phyloP scores from a whole-genome alignment of 352 stramenopile genomes.

The Pythium graminicola region DNA sequence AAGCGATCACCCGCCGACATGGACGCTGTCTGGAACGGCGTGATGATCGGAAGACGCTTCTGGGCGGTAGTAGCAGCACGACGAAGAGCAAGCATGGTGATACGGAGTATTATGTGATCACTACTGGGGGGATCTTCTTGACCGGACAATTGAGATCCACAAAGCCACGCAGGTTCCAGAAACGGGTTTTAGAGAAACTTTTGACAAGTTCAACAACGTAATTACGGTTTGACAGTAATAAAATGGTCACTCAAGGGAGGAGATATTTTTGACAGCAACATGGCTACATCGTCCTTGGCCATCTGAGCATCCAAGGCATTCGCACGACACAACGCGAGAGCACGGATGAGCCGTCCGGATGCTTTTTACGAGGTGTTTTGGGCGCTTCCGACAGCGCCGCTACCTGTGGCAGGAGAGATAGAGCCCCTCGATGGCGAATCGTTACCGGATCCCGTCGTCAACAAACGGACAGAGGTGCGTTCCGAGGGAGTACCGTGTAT shows the following conservation, averaged over 20 bases:
- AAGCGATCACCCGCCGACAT: conserved; percentile 39
- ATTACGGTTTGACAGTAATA: conserved; percentile 3
- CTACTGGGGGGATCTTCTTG: neutral
- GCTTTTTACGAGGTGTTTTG: conserved; percentile 37
- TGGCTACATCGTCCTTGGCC: conserved; percentile 25
- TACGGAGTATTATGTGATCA: too few relatives aligned
- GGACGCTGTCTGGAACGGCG: conserved; percentile 36
- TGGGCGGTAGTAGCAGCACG: conserved; percentile 39
- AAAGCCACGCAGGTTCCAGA: conserved; percentile 6
- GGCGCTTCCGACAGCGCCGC: conserved; percentile 25
- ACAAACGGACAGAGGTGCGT: conserved; percentile 9
- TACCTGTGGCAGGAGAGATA: conserved; percentile 15
- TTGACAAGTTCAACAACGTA: neutral
- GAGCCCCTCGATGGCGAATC: neutral
- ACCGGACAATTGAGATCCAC: conserved; percentile 5
- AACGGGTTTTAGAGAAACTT: conserved; percentile 1
- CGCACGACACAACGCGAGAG: neutral
- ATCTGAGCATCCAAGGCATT: too few relatives aligned
- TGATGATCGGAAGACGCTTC: conserved; percentile 44
- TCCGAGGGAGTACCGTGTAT: neutral
- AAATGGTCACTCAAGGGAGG: neutral
- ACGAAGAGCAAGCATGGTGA: conserved; percentile 59
- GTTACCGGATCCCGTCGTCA: conserved; percentile 12
- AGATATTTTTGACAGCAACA: conserved; percentile 10
- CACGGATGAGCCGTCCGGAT: conserved; percentile 8